Evolutionary conservation across 2,329 filamentous ascomycete genomes (phyloP).

Genomic region (Epichloe hybrida): DNA sequence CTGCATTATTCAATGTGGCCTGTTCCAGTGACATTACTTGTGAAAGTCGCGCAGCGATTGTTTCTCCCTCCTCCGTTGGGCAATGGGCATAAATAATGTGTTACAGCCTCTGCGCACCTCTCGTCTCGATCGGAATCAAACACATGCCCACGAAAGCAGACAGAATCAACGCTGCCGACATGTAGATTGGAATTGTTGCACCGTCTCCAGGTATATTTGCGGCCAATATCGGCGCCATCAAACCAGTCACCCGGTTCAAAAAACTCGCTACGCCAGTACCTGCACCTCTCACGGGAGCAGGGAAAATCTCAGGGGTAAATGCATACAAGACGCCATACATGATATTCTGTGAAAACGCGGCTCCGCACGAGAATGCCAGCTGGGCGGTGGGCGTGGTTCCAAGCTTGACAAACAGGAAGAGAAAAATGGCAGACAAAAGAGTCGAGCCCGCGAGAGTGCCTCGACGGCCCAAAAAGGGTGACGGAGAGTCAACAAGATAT

Average conservation of each 20-base stretch:
- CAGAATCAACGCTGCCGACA: constrained; percentile 43
- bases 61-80: too few relatives aligned
- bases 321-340: constrained; percentile 68
- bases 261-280: constrained; percentile 61
- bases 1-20: too few relatives aligned
- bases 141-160: constrained; percentile 46
- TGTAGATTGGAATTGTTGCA: constrained; percentile 41
- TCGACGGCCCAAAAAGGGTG: constrained; percentile 50
- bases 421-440: constrained; percentile 51
- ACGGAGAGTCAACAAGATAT: constrained; percentile 55
- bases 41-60: too few relatives aligned
- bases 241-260: constrained; percentile 52
- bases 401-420: constrained; percentile 52
- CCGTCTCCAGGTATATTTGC: constrained; percentile 46
- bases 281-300: constrained; percentile 56
- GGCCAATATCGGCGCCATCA: constrained; percentile 56
- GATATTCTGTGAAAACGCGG: constrained; percentile 62
- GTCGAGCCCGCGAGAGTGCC: constrained; percentile 59
- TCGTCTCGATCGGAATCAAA: constrained; percentile 49
- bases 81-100: background rate
- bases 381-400: constrained; percentile 43
- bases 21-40: too few relatives aligned
- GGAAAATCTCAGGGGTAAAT: constrained; percentile 67
- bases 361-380: constrained; percentile 52
- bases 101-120: constrained; percentile 43